Base-by-base conservation (phyloP, 1,139 yeast genomes). In the Geotrichum bryndzae region DNA sequence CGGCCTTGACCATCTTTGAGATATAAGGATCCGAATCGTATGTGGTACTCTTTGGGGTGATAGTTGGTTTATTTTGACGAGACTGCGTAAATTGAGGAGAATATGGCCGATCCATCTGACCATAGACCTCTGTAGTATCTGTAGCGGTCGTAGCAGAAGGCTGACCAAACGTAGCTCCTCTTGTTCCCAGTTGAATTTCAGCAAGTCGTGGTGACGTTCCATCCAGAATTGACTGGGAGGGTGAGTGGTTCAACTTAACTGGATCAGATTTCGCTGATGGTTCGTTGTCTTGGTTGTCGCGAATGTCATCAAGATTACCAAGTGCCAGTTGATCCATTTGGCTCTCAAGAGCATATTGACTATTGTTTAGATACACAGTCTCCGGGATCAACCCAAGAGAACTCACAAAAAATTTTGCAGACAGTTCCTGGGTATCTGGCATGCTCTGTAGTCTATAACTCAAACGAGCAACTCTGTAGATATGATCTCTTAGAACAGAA, bases 11-110 rank as follows among this genome's bases (percentile, higher is more conserved):
- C 68, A 82, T 86, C 57, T 80, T 80, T 62, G 83, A 72, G 48
- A 91, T 83, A 64, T 82, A 84, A 1, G 87, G 86, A 67, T 88
- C 87, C 52, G 77, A 74, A 0, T 96, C 97, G 0, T 54, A 52
- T 3, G 25, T 23, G 33, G 35, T 41, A n/a, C 29, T 31, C 15
- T 52, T 46, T 18, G 23, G 15, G 5, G 25, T 50, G n/a, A 13
- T 22, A 11, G 7, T 41, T 18, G 23, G 22, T 8, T n/a, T n/a
- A 3, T 31, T 15, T 11, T 13, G 38, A 18, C 56, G 23, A 33
- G 57, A 23, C 18, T 18, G 22, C 10, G 51, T 33, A n/a, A 51
- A 29, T 18, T 57, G 27, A 15, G 58, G 50, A 8, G 50, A 46
- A 56, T 52, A 60, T 7, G 64, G 65, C 27, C 63, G 63, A 8